A percentile compares a stretch with the other conserved stretches of the same genome.
These are phyloP conservation scores for Phaseolus coccineus DNA, from an alignment of 331 rosid species.

Conservation along the genomic window DNA sequence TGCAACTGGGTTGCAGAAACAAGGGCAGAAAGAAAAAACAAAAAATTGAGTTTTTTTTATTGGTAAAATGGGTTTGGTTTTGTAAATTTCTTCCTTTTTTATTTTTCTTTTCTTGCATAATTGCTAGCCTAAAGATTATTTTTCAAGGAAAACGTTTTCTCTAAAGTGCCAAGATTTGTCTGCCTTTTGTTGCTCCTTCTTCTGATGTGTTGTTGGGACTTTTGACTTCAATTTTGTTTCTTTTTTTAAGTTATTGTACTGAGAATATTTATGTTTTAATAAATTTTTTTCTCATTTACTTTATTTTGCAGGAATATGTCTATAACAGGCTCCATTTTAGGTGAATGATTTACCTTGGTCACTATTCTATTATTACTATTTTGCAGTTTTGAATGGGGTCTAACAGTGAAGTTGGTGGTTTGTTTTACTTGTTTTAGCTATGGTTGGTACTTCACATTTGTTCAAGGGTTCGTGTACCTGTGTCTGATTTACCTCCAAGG, in stretches of 20 bases:
- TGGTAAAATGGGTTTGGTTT: conserved; percentile 29
- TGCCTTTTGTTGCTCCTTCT: conserved; percentile 26
- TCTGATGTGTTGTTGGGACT: not conserved
- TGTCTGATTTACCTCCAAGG: conserved; percentile 92
- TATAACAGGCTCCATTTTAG: conserved; percentile 95
- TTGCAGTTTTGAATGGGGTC: conserved; percentile 28
- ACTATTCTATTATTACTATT: conserved; percentile 30
- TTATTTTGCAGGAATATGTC: conserved; percentile 87
- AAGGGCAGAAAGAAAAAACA: conserved; percentile 5
- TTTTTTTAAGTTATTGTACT: not conserved
- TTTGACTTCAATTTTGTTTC: not conserved
- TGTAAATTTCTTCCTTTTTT: not conserved
- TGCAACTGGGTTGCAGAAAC: conserved; percentile 20
- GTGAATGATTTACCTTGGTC: conserved; percentile 48
- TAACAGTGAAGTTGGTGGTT: conserved; percentile 19
- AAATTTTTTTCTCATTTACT: conserved; percentile 30
- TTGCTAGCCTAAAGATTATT: not conserved
- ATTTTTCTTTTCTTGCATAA: not conserved
- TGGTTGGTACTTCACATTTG: conserved; percentile 98
- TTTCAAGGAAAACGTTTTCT: conserved; percentile 26
- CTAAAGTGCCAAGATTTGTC: conserved; percentile 29
- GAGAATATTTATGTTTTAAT: not conserved
- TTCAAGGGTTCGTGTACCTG: conserved; percentile 97
- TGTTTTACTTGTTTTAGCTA: conserved; percentile 64
- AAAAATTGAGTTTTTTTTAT: not conserved